Percentiles rank a stretch among this genome's conserved stretches.
phyloP scores from a whole-genome alignment of 441 rosid species.

The Populus hybrid region DNA sequence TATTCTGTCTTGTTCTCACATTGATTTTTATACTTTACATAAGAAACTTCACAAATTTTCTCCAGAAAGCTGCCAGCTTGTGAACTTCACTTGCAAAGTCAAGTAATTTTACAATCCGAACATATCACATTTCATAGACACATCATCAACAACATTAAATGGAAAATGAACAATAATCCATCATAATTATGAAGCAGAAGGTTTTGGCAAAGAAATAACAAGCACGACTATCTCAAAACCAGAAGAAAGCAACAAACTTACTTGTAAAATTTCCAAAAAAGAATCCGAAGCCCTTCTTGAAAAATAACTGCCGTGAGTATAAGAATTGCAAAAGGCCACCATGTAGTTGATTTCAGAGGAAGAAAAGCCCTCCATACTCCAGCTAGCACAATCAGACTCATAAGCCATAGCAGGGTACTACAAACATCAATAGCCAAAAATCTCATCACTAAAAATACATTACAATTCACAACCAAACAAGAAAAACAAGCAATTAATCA shows the following conservation, averaged over 20 bases:
- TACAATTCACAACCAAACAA: background rate
- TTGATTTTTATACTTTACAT: background rate
- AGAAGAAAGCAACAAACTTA: constrained; percentile 27
- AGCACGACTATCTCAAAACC: background rate
- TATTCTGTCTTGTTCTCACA: background rate
- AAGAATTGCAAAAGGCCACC: constrained; percentile 90
- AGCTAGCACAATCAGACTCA: constrained; percentile 77
- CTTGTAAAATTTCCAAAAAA: constrained; percentile 83
- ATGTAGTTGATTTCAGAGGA: constrained; percentile 60
- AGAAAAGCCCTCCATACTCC: constrained; percentile 88
- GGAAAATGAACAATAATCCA: background rate
- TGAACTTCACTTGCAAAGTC: background rate
- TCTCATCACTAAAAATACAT: constrained; percentile 4
- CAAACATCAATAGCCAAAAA: constrained; percentile 19
- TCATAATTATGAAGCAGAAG: background rate
- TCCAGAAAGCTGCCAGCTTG: background rate
- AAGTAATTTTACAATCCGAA: background rate
- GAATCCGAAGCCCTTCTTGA: constrained; percentile 83
- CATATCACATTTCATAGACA: background rate
- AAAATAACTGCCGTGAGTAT: constrained; percentile 69
- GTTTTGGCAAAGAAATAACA: background rate
- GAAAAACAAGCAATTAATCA: background rate
- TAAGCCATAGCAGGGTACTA: constrained; percentile 87
- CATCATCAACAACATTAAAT: background rate
- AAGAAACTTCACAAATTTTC: background rate